A percentile compares a stretch with the other conserved stretches of the same genome.
Conservation (phyloP, 345 rosid species). For the Eucalyptus polyanthemos region DNA sequence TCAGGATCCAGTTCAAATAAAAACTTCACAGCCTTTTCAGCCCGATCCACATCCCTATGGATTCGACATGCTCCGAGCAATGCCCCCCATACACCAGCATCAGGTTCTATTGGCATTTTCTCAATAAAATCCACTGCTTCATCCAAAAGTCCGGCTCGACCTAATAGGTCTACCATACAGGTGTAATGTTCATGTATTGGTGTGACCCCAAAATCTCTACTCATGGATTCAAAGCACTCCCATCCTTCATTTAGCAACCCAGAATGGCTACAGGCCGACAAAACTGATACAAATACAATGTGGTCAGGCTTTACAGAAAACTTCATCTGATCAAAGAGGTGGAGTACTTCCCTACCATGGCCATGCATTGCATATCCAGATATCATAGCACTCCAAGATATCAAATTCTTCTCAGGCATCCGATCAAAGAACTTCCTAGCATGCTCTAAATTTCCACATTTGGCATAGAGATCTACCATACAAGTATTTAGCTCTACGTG, state of each 20-base stretch:
- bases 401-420: not conserved
- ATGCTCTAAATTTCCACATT: constrained; percentile 25
- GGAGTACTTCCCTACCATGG: constrained; percentile 22
- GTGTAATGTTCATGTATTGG: constrained; percentile 32
- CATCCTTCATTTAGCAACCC: constrained; percentile 39
- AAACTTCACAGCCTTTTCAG: constrained; percentile 10
- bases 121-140: constrained; percentile 29
- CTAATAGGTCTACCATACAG: constrained; percentile 45
- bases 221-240: constrained; percentile 35
- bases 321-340: constrained; percentile 27
- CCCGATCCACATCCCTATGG: constrained; percentile 14
- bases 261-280: constrained; percentile 43
- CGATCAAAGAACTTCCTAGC: not conserved
- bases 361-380: constrained; percentile 27
- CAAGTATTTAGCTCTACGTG: constrained; percentile 1
- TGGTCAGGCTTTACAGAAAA: constrained; percentile 22
- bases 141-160: constrained; percentile 25
- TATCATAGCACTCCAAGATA: not conserved
- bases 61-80: constrained; percentile 39
- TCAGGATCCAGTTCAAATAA: constrained; percentile 15
- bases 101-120: constrained; percentile 24
- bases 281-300: constrained; percentile 5
- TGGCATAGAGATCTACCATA: constrained; percentile 11
- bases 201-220: constrained; percentile 14
- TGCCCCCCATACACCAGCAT: constrained; percentile 35